Evolutionary conservation across 257 asterid genomes (phyloP), one percentile per base, ranked within the genome.

Genomic region (Eustoma russellianum): DNA sequence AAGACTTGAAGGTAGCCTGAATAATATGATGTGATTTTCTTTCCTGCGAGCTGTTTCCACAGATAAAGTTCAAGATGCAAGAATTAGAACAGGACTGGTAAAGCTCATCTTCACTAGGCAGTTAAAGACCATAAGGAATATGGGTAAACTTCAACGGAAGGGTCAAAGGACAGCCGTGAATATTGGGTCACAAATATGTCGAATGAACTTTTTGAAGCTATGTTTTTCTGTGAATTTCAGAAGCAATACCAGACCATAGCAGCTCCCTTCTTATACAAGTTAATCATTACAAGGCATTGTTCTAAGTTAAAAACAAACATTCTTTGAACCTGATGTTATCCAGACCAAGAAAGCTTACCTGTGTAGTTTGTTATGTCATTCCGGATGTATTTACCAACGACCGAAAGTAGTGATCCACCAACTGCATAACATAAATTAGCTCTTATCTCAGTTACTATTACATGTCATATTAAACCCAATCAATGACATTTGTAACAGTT

Each of bases 401-500:
- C 74, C 88, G 98, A 71, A 92, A 92, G 83, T 88, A 92, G 78
- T 92, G 97, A 77, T 88, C 98, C 71, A 92, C 98, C 76, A 92
- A 71, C 98, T 92, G 70, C 41, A 9, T 17, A 55, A 49, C 53
- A 11, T 33, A 14, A 53, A 41, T 33, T 7, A 38, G 43, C 17
- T 16, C 15, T 13, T 41, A 47, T 5, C 35, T 45, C 17, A 46
- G 30, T 65, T 44, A 65, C 53, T 24, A 48, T 9, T 7, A 18
- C 14, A 13, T 7, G 44, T 38, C 12, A 38, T 38, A 38, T 38
- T 10, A 38, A 38, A 38, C 12, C 2, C 43, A 38, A 38, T 8
- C 43, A 38, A 7, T 38, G 43, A 38, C 5, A 2, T 38, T 11
- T 38, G 30, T 4, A 38, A 38, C 43, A 11, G 9, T 11, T 11